These are phyloP conservation scores for Pseudogymnoascus sp. DNA, from an alignment of 2,329 filamentous ascomycete genomes.

Conservation along the genomic window DNA sequence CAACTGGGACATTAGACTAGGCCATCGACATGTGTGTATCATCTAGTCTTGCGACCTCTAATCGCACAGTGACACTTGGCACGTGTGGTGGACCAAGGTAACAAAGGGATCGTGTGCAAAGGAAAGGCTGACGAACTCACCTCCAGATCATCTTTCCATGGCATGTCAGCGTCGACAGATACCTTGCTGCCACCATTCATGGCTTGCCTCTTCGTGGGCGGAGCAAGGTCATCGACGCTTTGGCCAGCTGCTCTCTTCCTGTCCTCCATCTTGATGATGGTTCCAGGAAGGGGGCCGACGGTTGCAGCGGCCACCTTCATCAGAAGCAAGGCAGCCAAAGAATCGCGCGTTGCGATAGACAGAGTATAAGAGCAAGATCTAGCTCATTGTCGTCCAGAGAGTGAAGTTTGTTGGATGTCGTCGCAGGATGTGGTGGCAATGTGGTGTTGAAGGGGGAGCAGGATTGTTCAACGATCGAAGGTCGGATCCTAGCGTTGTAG, in stretches of 20 bases:
- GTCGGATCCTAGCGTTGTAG: slow-evolving; percentile 5
- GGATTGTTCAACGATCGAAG: slow-evolving; percentile 5
- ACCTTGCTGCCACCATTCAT: slow-evolving; percentile 69
- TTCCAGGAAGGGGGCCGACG: slow-evolving; percentile 66
- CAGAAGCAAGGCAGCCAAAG: slow-evolving; percentile 47
- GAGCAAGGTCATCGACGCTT: slow-evolving; percentile 73
- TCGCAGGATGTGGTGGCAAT: neutral
- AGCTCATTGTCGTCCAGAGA: neutral
- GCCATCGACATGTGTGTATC: slow-evolving; percentile 6
- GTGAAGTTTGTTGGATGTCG: neutral
- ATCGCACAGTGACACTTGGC: slow-evolving; percentile 15
- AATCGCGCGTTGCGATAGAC: slow-evolving; percentile 1
- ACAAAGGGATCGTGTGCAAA: slow-evolving; percentile 1
- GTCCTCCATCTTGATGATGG: slow-evolving; percentile 96
- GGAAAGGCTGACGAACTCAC: slow-evolving; percentile 45
- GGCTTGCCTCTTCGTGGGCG: slow-evolving; percentile 85
- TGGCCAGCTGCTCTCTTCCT: slow-evolving; percentile 87
- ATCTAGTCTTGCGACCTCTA: slow-evolving; percentile 9
- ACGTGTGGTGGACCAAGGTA: slow-evolving; percentile 13
- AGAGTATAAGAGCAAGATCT: neutral
- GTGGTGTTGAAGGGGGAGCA: slow-evolving; percentile 2
- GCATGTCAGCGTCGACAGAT: slow-evolving; percentile 59
- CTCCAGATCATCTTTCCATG: slow-evolving; percentile 63
- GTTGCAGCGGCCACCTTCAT: slow-evolving; percentile 70
- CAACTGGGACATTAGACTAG: slow-evolving; percentile 8